Percentiles rank a stretch among this genome's conserved stretches.
Evolutionary conservation across 208 protist species (phyloP).

Genomic region (Crithidia fasciculata): DNA sequence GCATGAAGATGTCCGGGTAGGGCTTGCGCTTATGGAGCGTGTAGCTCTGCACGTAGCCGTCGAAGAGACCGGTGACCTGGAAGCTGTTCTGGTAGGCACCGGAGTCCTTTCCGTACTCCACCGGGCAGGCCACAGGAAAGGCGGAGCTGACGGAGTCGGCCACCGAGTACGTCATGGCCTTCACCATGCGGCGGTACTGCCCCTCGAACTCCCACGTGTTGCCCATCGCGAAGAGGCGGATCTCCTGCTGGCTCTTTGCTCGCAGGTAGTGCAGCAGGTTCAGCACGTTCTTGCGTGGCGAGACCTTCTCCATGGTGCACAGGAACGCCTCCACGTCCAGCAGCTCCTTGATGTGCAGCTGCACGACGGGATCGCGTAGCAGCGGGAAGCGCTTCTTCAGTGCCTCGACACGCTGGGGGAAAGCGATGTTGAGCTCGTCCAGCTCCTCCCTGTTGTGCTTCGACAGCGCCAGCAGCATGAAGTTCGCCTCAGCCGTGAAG

Average conservation of each 20-base stretch:
- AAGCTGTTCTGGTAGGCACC: constrained; percentile 45
- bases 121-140: constrained; percentile 60
- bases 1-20: constrained; percentile 78
- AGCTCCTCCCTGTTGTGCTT: constrained; percentile 74
- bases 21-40: constrained; percentile 78
- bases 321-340: constrained; percentile 75
- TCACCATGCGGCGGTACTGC: constrained; percentile 75
- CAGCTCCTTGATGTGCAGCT: constrained; percentile 64
- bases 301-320: constrained; percentile 77
- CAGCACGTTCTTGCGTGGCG: constrained; percentile 80
- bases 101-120: constrained; percentile 51
- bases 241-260: constrained; percentile 78
- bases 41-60: constrained; percentile 80
- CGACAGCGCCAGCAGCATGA: constrained; percentile 62
- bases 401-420: constrained; percentile 51
- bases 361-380: constrained; percentile 66
- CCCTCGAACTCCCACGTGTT: constrained; percentile 84
- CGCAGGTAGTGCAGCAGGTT: constrained; percentile 83
- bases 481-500: constrained; percentile 60
- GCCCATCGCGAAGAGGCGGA: constrained; percentile 72
- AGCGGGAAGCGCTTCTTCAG: constrained; percentile 69
- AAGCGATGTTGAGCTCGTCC: constrained; percentile 57
- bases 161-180: constrained; percentile 40
- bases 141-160: constrained; percentile 45
- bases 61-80: constrained; percentile 74